These are phyloP conservation scores for Aegilops tauschii DNA, from an alignment of 176 grass and related monocot genomes.

Conservation along the genomic window DNA sequence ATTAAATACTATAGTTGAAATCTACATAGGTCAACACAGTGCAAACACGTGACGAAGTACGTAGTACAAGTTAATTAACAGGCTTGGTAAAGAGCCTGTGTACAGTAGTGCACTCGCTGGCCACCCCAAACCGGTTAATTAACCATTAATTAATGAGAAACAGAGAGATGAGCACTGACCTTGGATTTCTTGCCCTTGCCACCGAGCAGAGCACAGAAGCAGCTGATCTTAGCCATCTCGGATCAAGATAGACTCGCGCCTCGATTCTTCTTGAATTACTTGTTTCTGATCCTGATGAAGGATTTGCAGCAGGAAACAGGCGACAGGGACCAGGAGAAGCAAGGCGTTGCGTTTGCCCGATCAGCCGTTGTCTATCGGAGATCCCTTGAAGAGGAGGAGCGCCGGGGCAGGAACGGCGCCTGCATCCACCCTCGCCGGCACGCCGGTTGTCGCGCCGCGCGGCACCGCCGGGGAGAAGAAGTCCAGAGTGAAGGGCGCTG, in stretches of 20 bases:
- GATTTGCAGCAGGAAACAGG: no score
- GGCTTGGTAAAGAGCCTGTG: background rate
- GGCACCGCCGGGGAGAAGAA: slow-evolving; percentile 34
- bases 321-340: no score
- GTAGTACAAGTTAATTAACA: no score
- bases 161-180: slow-evolving; percentile 11
- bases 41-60: background rate
- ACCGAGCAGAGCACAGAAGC: slow-evolving; percentile 58
- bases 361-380: slow-evolving; percentile 62
- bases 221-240: slow-evolving; percentile 68
- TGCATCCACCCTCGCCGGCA: slow-evolving; percentile 45
- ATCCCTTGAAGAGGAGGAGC: slow-evolving; percentile 34
- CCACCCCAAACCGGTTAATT: no score
- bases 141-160: background rate
- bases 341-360: background rate
- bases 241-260: background rate
- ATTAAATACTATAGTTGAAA: background rate
- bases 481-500: slow-evolving; percentile 53
- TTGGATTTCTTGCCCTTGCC: slow-evolving; percentile 57
- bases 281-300: no score
- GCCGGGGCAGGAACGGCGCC: slow-evolving; percentile 24
- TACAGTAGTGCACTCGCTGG: background rate
- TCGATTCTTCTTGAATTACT: background rate
- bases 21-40: background rate
- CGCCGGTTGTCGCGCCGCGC: slow-evolving; percentile 52